A percentile compares a stretch with the other conserved stretches of the same genome.
These are phyloP conservation scores for Plenodomus lindquistii DNA, from an alignment of 2,329 filamentous ascomycete species.

Conservation along the genomic window DNA sequence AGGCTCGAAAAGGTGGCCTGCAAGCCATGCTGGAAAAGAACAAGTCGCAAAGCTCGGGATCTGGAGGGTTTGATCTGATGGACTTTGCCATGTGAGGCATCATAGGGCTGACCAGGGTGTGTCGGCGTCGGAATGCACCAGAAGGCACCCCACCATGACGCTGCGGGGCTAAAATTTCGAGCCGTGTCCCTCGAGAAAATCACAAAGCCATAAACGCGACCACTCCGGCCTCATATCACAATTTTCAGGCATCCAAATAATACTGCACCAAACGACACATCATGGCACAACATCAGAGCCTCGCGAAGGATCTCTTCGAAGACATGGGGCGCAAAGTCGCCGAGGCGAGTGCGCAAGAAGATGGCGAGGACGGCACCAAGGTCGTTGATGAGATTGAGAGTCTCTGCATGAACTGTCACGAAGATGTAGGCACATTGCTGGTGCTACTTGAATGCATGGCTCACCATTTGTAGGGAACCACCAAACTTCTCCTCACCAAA, in stretches of 20 bases:
- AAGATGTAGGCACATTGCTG: conserved; percentile 42
- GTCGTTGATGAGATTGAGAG: conserved; percentile 59
- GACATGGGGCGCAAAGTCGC: conserved; percentile 57
- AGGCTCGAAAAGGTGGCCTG: conserved; percentile 58
- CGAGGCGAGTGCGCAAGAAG: conserved; percentile 42
- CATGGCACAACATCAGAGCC: conserved; percentile 43
- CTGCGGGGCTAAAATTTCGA: conserved; percentile 41
- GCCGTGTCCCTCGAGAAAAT: conserved; percentile 18
- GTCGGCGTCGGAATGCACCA: conserved; percentile 25
- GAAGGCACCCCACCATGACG: conserved; percentile 32
- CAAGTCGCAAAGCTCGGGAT: conserved; percentile 41
- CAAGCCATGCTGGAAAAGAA: conserved; percentile 57
- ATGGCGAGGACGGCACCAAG: conserved; percentile 48
- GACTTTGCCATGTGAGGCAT: conserved; percentile 55
- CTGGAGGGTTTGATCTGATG: conserved; percentile 54
- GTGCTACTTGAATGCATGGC: conserved; percentile 8
- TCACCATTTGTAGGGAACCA: conserved; percentile 67
- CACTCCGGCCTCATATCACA: background rate
- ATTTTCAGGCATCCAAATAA: background rate
- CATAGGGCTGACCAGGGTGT: conserved; percentile 32
- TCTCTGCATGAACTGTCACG: conserved; percentile 60
- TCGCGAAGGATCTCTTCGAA: conserved; percentile 55
- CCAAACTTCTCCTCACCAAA: conserved; percentile 82
- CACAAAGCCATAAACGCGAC: conserved; percentile 6
- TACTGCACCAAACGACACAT: background rate